Evolutionary conservation across 768 basidiomycete species (phyloP), one percentile per base, ranked within the genome.

Genomic region (Pluteus cervinus): DNA sequence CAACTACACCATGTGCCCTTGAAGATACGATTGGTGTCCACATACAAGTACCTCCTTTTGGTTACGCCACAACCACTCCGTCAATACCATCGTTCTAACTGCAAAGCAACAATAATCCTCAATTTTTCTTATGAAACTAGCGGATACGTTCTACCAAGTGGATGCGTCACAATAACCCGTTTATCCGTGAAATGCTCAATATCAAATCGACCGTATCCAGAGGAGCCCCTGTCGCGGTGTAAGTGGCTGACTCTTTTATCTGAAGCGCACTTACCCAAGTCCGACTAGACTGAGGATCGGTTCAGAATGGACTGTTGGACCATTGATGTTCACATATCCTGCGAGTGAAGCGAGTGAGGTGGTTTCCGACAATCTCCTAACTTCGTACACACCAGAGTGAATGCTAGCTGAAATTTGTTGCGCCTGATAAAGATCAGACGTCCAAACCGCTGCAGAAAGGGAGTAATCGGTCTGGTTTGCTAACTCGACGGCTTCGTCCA

Each of bases 271-370:
- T 38, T 51, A 76, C 75, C 72, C 68, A 14, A 76, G 55, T 1
- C 75, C 75, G 3, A 60, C 46, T 7, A 63, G 40, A 11, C 65
- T 60, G 33, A 63, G 53, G 6, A 41, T 38, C 5, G 57, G 46
- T 44, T 79, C 73, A 6, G 53, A 47, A 40, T 75, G 69, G 16
- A 77, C 45, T 3, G 73, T 73, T 3, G 67, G 53, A 1, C 75
- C 77, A 41, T 81, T 81, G 45, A 81, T 65, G 47, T 72, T 70
- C 11, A 65, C 62, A 33, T 61, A 66, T 3, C 78, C 79, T 76
- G 40, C 9, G 9, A 16, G 24, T 22, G 18, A 23, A 12, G 11
- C 18, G 7, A 18, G 15, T 34, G 4, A 24, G 3, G n/a, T 18
- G 22, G 14, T 21, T 8, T n/a, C 10, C 14, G 15, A 20, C n/a